Evolutionary conservation across 2,329 filamentous ascomycete species (phyloP), one percentile per base, ranked within the genome.

Genomic region (Claviceps cyperi): DNA sequence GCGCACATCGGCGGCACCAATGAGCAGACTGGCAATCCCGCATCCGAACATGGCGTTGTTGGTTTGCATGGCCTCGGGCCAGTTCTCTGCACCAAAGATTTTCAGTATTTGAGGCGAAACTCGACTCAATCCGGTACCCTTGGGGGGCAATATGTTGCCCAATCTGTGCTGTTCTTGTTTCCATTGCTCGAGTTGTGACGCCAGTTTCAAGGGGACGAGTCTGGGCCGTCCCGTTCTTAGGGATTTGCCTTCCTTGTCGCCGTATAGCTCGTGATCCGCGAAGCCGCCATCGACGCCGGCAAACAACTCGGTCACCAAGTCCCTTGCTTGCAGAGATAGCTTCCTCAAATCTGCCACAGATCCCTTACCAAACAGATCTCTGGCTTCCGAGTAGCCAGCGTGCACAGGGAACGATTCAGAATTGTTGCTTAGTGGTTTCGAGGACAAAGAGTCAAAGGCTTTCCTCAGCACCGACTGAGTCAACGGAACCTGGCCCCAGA

Each of bases 31-130:
- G 43, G 52, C 50, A 6, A 57, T 54, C 21, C 55, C 55, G 39
- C 55, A 56, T 19, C 56, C 55, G 19, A 56, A 57, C 11, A 58
- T 37, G 13, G 55, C 53, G 39, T 57, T 57, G 51, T 53, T 57
- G 19, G 55, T 58, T 6, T 14, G 43, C 40, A 51, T 35, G 35
- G 50, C 50, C 35, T 51, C 50, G 35, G 50, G 55, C 53, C 55
- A 57, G 47, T 49, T 47, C 37, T 38, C 19, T 8, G 52, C 53
- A 4, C 55, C 52, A 8, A 56, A 15, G n/a, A 52, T 52, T 4
- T 46, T 37, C 9, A 57, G 46, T 17, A 52, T 14, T 14, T 19
- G n/a, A 14, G 51, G 48, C 2, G 55, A 57, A 6, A 46, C 53
- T 8, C 43, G 49, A 19, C 28, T 52, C 24, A 56, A 28, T 2